Base-by-base conservation (phyloP, 2,329 filamentous ascomycete species). In the Celoporthe dispersa region DNA sequence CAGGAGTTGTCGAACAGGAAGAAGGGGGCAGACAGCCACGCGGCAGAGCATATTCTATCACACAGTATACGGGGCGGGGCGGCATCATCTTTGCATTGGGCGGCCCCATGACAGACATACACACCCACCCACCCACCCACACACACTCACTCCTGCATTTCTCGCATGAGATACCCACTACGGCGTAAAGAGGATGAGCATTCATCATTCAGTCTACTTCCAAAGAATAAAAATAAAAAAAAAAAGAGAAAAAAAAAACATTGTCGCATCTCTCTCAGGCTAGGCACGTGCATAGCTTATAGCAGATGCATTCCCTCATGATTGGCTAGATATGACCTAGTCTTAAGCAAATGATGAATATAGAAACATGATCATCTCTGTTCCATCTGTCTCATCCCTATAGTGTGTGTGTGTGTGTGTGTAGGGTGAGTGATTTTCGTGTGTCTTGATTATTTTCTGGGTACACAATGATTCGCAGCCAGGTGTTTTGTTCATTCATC, bases 141-240 rank as follows among this genome's bases (percentile, higher is more conserved):
- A 44, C 41, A 44, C 41, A 44, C 51, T 25, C n/a, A 64, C 63
- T 71, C 68, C 62, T 70, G 70, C 70, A 71, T 71, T 71, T 66
- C 37, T 66, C 68, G 70, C 70, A 70, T 68, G 68, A 72, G 70
- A 71, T 70, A 72, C 68, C 68, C 70, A 63, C 57, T 59, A 48
- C 53, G 66, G 68, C 70, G 68, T 60, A 66, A 57, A 59, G 44
- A 65, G 65, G 68, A 31, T 35, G 33, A 31, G 44, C 28, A 14
- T 35, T n/a, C 41, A n/a, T 35, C 31, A 51, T 35, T 35, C 16
- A 22, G 44, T 48, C 31, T 53, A 35, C 28, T 22, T 60, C 16
- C n/a, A n/a, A n/a, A n/a, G n/a, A n/a, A n/a, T n/a, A 14, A 28
- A 31, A 60, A 28, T 9, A 11, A 39, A 39, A 39, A 39, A 12